Conservation (phyloP, 1,284 basidiomycete genomes). For the Rhodotorula mucilaginosa region DNA sequence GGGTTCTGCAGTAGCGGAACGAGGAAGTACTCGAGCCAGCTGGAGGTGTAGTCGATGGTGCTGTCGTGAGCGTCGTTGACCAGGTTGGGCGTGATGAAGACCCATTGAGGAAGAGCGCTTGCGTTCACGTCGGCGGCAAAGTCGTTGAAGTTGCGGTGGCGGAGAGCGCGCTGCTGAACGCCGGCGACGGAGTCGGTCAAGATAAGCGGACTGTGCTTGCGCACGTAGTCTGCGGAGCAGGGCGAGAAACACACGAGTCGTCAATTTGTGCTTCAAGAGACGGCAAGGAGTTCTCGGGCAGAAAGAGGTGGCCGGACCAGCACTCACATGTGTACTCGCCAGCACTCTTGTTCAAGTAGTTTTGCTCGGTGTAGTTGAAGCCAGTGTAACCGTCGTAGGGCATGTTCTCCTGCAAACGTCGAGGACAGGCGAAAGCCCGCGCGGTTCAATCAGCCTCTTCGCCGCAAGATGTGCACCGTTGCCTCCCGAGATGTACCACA, state of each 20-base stretch:
- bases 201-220: conserved; percentile 46
- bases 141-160: conserved; percentile 66
- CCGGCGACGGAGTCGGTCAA: conserved; percentile 48
- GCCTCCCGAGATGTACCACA: conserved; percentile 50
- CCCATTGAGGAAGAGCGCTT: conserved; percentile 60
- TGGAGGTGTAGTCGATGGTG: conserved; percentile 53
- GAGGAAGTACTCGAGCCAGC: conserved; percentile 60
- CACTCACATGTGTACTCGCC: conserved; percentile 49
- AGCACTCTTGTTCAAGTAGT: conserved; percentile 53
- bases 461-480: too few relatives aligned
- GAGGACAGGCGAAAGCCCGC: too few relatives aligned
- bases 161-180: conserved; percentile 52
- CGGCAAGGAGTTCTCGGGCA: too few relatives aligned
- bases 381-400: conserved; percentile 55
- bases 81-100: conserved; percentile 66
- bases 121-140: conserved; percentile 58
- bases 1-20: conserved; percentile 55
- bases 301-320: not conserved
- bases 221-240: conserved; percentile 33
- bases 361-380: conserved; percentile 53
- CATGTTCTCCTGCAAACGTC: conserved; percentile 60
- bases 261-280: too few relatives aligned
- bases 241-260: too few relatives aligned
- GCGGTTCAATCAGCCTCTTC: too few relatives aligned
- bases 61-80: conserved; percentile 62